Evolutionary conservation across 1,284 basidiomycete species (phyloP).

Genomic region (Moesziomyces sp.): DNA sequence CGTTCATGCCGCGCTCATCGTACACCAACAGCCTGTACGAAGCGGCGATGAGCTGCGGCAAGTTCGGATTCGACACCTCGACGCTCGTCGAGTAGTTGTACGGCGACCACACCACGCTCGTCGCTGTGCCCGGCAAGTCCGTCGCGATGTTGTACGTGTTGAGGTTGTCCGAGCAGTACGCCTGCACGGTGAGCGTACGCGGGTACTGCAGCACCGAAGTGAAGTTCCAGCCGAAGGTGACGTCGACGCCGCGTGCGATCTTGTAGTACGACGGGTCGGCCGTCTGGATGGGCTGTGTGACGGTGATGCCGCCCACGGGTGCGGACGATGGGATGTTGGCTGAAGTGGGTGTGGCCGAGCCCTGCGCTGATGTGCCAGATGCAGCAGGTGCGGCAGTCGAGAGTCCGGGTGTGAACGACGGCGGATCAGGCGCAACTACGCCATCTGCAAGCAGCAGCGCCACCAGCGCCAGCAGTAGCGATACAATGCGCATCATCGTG

Average conservation of each 20-base stretch:
- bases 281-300: slow-evolving; percentile 63
- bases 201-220: slow-evolving; percentile 61
- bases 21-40: slow-evolving; percentile 63
- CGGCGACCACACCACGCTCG: slow-evolving; percentile 61
- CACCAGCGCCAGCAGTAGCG: slow-evolving; percentile 28
- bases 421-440: slow-evolving; percentile 34
- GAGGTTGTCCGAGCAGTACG: slow-evolving; percentile 61
- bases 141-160: slow-evolving; percentile 64
- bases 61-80: slow-evolving; percentile 36
- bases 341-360: slow-evolving; percentile 13
- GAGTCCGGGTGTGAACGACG: slow-evolving; percentile 32
- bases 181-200: slow-evolving; percentile 54
- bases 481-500: slow-evolving; percentile 18
- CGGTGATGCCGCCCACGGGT: slow-evolving; percentile 60
- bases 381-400: slow-evolving; percentile 5
- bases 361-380: slow-evolving; percentile 8
- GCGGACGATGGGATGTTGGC: slow-evolving; percentile 53
- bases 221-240: slow-evolving; percentile 67
- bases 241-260: slow-evolving; percentile 58
- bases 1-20: slow-evolving; percentile 58
- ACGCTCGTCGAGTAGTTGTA: slow-evolving; percentile 60
- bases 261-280: slow-evolving; percentile 66
- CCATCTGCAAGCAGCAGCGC: slow-evolving; percentile 19
- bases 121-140: slow-evolving; percentile 57
- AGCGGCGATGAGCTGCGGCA: slow-evolving; percentile 60